These are phyloP conservation scores for Syncephalis fuscata DNA, from an alignment of 371 early-diverging fungal genomes.

Conservation along the genomic window DNA sequence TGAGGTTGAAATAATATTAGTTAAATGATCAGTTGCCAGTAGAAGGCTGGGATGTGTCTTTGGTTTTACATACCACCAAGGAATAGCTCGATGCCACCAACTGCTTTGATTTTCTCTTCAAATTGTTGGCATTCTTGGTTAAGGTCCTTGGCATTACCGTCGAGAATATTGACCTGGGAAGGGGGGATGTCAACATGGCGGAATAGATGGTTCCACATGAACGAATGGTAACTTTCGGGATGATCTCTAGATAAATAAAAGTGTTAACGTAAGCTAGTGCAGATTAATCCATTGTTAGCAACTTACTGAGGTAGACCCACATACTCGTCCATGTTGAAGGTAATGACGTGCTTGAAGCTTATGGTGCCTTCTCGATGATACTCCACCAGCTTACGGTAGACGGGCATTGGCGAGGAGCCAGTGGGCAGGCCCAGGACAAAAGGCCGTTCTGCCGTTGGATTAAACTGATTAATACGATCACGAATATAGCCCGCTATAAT, in stretches of 20 bases:
- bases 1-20: not conserved
- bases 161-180: slow-evolving; percentile 63
- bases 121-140: slow-evolving; percentile 61
- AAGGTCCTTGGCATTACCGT: slow-evolving; percentile 69
- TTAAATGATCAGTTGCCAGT: too few relatives aligned
- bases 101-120: slow-evolving; percentile 55
- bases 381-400: slow-evolving; percentile 45
- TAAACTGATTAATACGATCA: slow-evolving; percentile 61
- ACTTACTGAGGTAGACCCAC: slow-evolving; percentile 27
- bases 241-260: slow-evolving; percentile 27
- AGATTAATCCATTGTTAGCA: too few relatives aligned
- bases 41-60: too few relatives aligned
- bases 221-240: slow-evolving; percentile 73
- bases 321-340: slow-evolving; percentile 67
- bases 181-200: slow-evolving; percentile 63
- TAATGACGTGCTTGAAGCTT: slow-evolving; percentile 38
- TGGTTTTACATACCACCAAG: slow-evolving; percentile 49
- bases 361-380: slow-evolving; percentile 35
- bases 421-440: slow-evolving; percentile 79
- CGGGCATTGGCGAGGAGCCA: slow-evolving; percentile 67
- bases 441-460: slow-evolving; percentile 51
- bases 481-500: slow-evolving; percentile 56
- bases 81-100: slow-evolving; percentile 74
- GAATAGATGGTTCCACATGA: slow-evolving; percentile 76
- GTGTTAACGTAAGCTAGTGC: too few relatives aligned